These are phyloP conservation scores for Phytophthora lateralis DNA, from an alignment of 352 stramenopile genomes.

Conservation along the genomic window DNA sequence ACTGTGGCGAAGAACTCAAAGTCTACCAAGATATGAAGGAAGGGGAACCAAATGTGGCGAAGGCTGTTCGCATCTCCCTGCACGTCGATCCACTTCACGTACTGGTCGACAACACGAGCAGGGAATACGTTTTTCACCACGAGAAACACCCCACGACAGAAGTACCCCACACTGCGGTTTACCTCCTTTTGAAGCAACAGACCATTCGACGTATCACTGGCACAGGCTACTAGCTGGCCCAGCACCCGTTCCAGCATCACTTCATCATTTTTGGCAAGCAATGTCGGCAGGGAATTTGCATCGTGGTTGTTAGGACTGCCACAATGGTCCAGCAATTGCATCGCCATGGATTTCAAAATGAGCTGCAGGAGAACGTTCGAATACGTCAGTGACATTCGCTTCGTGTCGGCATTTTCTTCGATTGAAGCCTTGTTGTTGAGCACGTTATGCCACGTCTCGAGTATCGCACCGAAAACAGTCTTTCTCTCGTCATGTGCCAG, in stretches of 20 bases:
- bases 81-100: conserved; percentile 48
- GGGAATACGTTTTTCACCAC: conserved; percentile 53
- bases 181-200: conserved; percentile 68
- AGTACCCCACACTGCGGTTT: conserved; percentile 63
- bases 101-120: conserved; percentile 46
- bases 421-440: conserved; percentile 46
- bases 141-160: conserved; percentile 63
- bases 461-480: conserved; percentile 48
- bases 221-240: conserved; percentile 42
- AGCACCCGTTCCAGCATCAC: conserved; percentile 53
- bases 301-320: neutral
- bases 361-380: conserved; percentile 66
- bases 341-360: conserved; percentile 71
- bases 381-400: conserved; percentile 52
- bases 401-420: conserved; percentile 52
- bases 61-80: conserved; percentile 56
- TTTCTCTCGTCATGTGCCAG: conserved; percentile 10
- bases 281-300: conserved; percentile 14
- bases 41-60: conserved; percentile 72
- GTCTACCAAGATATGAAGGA: conserved; percentile 65
- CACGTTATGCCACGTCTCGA: conserved; percentile 61
- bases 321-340: conserved; percentile 31
- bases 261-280: conserved; percentile 39
- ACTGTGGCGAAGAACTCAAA: conserved; percentile 75
- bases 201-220: conserved; percentile 39